A percentile compares a stretch with the other conserved stretches of the same genome.
Evolutionary conservation across 805 yeast genomes (phyloP).

Genomic region (Nakazawaea ishiwadae): DNA sequence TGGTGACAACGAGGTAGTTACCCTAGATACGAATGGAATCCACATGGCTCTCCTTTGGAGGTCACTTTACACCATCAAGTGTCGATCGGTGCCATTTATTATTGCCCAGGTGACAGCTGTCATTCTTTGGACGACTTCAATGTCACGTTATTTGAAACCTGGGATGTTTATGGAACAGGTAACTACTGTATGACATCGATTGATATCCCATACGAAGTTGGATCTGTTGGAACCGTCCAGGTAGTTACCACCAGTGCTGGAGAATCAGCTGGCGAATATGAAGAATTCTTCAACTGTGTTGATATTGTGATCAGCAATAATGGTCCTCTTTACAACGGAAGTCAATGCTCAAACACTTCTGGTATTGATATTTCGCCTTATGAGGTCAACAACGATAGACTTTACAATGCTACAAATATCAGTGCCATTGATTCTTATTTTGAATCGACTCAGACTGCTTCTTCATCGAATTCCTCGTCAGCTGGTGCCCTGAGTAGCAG

Average conservation of each 20-base stretch:
- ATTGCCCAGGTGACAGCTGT: slow-evolving; percentile 21
- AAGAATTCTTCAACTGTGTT: slow-evolving; percentile 27
- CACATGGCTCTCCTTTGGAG: slow-evolving; percentile 27
- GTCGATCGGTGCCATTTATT: slow-evolving; percentile 23
- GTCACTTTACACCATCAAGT: slow-evolving; percentile 17
- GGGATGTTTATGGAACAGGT: slow-evolving; percentile 19
- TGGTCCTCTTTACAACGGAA: slow-evolving; percentile 21
- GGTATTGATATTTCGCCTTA: slow-evolving; percentile 5
- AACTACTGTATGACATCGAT: slow-evolving; percentile 25
- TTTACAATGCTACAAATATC: slow-evolving; percentile 10
- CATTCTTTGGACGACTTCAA: slow-evolving; percentile 19
- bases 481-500: too few species aligned
- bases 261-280: slow-evolving; percentile 17
- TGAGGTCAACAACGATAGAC: slow-evolving; percentile 6
- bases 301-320: slow-evolving; percentile 22
- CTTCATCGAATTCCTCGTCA: too few species aligned
- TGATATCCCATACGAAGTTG: slow-evolving; percentile 19
- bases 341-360: slow-evolving; percentile 24
- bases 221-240: slow-evolving; percentile 25
- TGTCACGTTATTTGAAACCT: slow-evolving; percentile 20
- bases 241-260: slow-evolving; percentile 20
- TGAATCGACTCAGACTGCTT: neutral
- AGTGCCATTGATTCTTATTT: neutral
- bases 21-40: slow-evolving; percentile 25
- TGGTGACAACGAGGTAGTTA: slow-evolving; percentile 21